These are phyloP conservation scores for Acacia pycnantha DNA, from an alignment of 331 rosid genomes.

Conservation along the genomic window DNA sequence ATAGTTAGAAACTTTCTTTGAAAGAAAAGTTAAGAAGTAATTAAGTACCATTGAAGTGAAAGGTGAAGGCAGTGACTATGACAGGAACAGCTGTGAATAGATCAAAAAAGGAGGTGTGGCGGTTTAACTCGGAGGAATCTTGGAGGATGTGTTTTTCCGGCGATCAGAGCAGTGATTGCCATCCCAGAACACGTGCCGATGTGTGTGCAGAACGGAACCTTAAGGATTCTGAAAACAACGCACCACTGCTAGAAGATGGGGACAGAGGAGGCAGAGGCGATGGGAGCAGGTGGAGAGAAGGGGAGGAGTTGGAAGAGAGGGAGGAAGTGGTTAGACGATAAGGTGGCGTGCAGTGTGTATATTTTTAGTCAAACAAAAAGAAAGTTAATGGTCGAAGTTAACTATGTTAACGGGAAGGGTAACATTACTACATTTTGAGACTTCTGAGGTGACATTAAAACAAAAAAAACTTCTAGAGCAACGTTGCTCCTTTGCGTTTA, in stretches of 20 bases:
- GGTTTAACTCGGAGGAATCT: conserved; percentile 59
- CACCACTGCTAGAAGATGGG: neutral
- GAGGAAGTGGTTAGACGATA: no score
- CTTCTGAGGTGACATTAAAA: fast-evolving
- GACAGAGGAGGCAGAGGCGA: no score
- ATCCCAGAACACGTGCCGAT: conserved; percentile 71
- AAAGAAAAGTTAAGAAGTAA: neutral
- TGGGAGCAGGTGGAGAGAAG: no score
- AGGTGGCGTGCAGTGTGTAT: no score
- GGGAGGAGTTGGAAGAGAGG: no score
- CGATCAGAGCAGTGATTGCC: conserved; percentile 63
- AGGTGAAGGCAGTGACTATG: conserved; percentile 88
- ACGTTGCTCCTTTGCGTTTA: no score
- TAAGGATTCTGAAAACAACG: conserved; percentile 61
- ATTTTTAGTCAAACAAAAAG: no score
- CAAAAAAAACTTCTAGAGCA: no score
- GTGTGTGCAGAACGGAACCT: conserved; percentile 78
- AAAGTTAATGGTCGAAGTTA: no score
- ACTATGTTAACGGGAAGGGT: no score
- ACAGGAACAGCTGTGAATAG: conserved; percentile 94
- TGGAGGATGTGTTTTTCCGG: conserved; percentile 70
- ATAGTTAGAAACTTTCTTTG: neutral
- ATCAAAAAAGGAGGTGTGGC: conserved; percentile 74
- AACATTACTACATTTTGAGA: no score
- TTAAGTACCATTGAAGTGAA: conserved; percentile 71